Evolutionary conservation across 768 basidiomycete species (phyloP), one percentile per base, ranked within the genome.

Genomic region (Psilocybe cubensis): DNA sequence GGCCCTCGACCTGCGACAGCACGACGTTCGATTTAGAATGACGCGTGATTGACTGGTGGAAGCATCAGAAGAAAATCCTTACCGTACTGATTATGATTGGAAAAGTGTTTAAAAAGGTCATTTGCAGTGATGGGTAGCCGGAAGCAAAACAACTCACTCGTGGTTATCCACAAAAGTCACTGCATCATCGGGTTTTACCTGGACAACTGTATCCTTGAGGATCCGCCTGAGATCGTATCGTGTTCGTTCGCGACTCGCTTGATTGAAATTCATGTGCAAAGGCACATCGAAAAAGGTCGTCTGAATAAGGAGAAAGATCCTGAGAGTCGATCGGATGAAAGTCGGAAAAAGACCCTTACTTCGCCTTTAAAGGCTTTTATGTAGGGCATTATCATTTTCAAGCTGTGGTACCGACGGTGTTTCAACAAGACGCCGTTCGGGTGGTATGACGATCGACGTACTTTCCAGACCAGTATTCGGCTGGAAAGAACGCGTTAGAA

Each of bases 111-210:
- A 29, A 57, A 33, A 54, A 56, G 41, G 33, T 41, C 41, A 27
- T 57, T 20, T 42, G 44, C 47, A 61, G 58, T 23, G 28, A 35
- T 41, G 29, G 24, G 28, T 35, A 23, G 24, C 23, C 21, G 40
- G 27, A 44, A 31, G 20, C 27, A 18, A 56, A 52, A 33, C n/a
- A 24, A 74, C 88, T 72, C 60, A 92, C 92, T 94, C 92, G 62
- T 94, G 92, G 70, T 94, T 94, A 64, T 94, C 92, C 6, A 94
- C 92, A 65, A 94, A 94, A 0, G 92, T 94, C 4, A 97, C 92
- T 3, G 94, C 91, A 67, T 94, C 91, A 24, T 80, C 76, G 2
- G 95, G 94, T 58, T 84, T 81, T 3, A 74, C 66, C 54, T 87
- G 78, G 17, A 92, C 79, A 10, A 98, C 70, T 1, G 91, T 89